Evolutionary conservation across 768 basidiomycete species (phyloP).

Genomic region (Mycena pura): DNA sequence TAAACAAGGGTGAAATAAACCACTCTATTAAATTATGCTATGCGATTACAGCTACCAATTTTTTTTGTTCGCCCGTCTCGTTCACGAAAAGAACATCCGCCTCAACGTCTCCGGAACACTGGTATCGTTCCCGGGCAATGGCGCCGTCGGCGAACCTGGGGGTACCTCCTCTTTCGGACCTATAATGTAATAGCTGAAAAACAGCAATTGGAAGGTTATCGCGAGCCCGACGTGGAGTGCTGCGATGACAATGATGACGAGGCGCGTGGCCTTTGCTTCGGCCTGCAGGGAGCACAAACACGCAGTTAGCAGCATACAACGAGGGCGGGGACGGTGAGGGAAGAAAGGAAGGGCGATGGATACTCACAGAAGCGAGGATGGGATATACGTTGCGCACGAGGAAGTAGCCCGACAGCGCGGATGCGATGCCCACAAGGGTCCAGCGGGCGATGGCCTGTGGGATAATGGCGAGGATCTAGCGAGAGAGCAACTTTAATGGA

Average conservation of each 20-base stretch:
- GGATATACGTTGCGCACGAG: constrained; percentile 88
- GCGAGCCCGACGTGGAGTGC: constrained; percentile 81
- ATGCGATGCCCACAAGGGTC: constrained; percentile 76
- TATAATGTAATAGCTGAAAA: constrained; percentile 61
- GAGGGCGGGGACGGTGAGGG: too few species aligned
- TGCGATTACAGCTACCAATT: too few species aligned
- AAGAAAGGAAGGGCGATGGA: not conserved
- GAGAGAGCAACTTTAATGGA: not conserved
- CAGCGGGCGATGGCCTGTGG: constrained; percentile 85
- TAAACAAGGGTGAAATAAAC: too few species aligned
- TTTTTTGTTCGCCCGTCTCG: too few species aligned
- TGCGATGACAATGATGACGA: constrained; percentile 79
- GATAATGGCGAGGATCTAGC: constrained; percentile 82
- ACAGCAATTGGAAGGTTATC: constrained; percentile 83
- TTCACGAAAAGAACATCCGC: constrained; percentile 7
- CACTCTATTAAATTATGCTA: too few species aligned
- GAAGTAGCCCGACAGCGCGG: constrained; percentile 87
- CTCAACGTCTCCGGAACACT: constrained; percentile 1
- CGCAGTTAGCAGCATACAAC: not conserved
- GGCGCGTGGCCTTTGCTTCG: constrained; percentile 84
- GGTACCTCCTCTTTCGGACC: constrained; percentile 11
- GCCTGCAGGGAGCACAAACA: constrained; percentile 53
- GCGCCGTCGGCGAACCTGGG: not conserved
- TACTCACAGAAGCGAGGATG: constrained; percentile 78
- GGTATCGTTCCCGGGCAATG: constrained; percentile 1